Conservation (phyloP, 2,329 filamentous ascomycete genomes). For the Zasmidium citrigriseum region DNA sequence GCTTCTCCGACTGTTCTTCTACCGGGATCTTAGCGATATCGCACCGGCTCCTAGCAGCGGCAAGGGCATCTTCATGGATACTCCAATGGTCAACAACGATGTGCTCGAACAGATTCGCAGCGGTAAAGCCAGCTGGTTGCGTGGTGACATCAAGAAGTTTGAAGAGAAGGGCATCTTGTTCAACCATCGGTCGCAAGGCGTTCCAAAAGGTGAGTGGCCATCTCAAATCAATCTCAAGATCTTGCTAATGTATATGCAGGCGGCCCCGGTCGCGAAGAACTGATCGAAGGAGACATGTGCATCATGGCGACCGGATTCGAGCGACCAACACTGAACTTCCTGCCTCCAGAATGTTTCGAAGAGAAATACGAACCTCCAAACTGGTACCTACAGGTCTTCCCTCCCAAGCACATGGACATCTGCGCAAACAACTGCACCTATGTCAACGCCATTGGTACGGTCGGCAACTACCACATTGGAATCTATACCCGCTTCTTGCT, state of each 20-base stretch:
- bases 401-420: conserved; percentile 69
- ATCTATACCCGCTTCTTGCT: conserved; percentile 84
- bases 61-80: conserved; percentile 78
- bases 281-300: conserved; percentile 72
- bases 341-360: conserved; percentile 71
- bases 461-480: conserved; percentile 86
- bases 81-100: conserved; percentile 81
- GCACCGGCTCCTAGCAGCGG: conserved; percentile 57
- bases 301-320: conserved; percentile 84
- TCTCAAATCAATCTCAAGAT: not conserved
- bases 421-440: conserved; percentile 86
- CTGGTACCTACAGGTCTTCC: conserved; percentile 88
- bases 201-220: conserved; percentile 61
- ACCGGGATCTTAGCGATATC: conserved; percentile 75
- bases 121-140: conserved; percentile 74
- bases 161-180: conserved; percentile 66
- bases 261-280: conserved; percentile 68
- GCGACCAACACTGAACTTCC: conserved; percentile 70
- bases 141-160: conserved; percentile 74
- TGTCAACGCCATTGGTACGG: conserved; percentile 75
- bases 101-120: conserved; percentile 73
- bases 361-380: conserved; percentile 77
- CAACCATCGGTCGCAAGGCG: conserved; percentile 70
- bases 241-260: conserved; percentile 36
- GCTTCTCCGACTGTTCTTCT: conserved; percentile 76